These are phyloP conservation scores for Simmondsia chinensis DNA, from an alignment of 148 eudicot species.

Conservation along the genomic window DNA sequence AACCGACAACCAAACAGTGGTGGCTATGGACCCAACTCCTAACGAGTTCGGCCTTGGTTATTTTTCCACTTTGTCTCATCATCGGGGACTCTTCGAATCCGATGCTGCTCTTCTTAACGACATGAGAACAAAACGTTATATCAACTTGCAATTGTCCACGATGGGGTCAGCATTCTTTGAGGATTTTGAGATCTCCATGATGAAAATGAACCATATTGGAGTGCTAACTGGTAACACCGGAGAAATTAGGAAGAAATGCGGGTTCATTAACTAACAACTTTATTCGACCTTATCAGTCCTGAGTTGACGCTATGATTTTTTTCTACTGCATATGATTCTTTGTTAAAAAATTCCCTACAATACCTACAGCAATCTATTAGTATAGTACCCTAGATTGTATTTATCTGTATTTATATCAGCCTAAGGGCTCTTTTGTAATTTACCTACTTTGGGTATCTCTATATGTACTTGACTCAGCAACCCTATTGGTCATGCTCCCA, in stretches of 20 bases:
- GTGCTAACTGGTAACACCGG: slow-evolving; percentile 18
- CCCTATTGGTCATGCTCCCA: too few relatives aligned
- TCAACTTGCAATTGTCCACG: slow-evolving; percentile 15
- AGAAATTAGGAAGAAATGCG: slow-evolving; percentile 21
- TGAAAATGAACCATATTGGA: slow-evolving; percentile 10
- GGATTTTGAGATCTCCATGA: slow-evolving; percentile 29
- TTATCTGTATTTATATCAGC: too few relatives aligned
- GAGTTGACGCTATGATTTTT: too few relatives aligned
- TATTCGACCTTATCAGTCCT: too few relatives aligned
- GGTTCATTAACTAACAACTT: slow-evolving; percentile 21
- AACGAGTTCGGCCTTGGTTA: slow-evolving; percentile 34
- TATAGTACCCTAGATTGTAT: too few relatives aligned
- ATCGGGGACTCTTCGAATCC: slow-evolving; percentile 41
- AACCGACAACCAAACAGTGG: slow-evolving; percentile 12
- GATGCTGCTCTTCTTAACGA: slow-evolving; percentile 51
- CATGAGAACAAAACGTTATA: slow-evolving; percentile 17
- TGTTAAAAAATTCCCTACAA: too few relatives aligned
- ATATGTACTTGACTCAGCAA: too few relatives aligned
- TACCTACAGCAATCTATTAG: too few relatives aligned
- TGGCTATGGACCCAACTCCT: slow-evolving; percentile 37
- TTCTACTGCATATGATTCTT: too few relatives aligned
- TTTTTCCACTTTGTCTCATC: slow-evolving; percentile 28
- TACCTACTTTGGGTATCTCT: too few relatives aligned
- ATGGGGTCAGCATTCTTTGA: slow-evolving; percentile 19
- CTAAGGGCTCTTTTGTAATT: too few relatives aligned